Evolutionary conservation across 2,329 filamentous ascomycete species (phyloP).

Genomic region (Colletotrichum horii): DNA sequence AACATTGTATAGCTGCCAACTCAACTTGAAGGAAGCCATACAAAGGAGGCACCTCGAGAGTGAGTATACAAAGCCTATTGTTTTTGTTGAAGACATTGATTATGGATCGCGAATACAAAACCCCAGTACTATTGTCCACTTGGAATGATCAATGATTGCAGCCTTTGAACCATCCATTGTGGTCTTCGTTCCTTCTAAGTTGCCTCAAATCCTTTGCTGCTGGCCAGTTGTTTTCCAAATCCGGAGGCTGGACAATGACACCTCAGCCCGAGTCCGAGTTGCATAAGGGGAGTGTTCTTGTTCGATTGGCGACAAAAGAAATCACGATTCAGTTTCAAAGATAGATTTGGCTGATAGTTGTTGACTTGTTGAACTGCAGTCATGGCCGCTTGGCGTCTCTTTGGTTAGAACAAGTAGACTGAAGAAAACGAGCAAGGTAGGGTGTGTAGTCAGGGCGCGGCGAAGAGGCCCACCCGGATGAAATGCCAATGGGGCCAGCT

Average conservation of each 20-base stretch:
- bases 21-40: neutral
- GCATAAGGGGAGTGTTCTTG: neutral
- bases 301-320: neutral
- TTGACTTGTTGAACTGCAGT: neutral
- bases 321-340: neutral
- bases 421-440: neutral
- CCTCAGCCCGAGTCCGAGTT: neutral
- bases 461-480: conserved; percentile 7
- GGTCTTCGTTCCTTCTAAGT: neutral
- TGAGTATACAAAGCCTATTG: neutral
- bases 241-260: neutral
- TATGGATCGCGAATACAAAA: neutral
- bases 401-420: neutral
- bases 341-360: neutral
- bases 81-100: neutral
- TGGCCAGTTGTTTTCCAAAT: neutral
- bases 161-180: neutral
- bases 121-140: neutral
- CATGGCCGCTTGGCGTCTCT: neutral
- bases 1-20: neutral
- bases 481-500: neutral
- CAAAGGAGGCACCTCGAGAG: neutral
- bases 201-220: neutral
- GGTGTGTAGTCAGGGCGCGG: neutral
- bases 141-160: neutral